Evolutionary conservation across 2,329 filamentous ascomycete genomes (phyloP).

Genomic region (Emydomyces testavorans): DNA sequence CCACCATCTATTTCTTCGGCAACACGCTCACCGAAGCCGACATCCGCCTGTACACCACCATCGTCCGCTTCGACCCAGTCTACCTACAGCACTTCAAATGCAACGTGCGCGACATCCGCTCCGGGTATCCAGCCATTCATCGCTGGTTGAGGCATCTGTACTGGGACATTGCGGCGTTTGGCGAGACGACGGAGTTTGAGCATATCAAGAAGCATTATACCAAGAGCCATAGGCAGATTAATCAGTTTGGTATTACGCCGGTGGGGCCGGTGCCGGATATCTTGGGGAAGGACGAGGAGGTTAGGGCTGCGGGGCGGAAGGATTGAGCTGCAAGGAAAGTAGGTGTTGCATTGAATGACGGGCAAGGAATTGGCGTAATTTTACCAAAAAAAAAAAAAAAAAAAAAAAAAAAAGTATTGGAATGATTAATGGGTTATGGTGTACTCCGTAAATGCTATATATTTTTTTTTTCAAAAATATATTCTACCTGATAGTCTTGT

Average conservation of each 20-base stretch:
- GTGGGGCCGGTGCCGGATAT: constrained; percentile 76
- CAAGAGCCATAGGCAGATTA: constrained; percentile 55
- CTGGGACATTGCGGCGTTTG: constrained; percentile 70
- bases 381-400: too few species aligned
- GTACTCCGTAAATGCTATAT: too few species aligned
- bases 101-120: constrained; percentile 74
- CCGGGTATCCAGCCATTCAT: constrained; percentile 71
- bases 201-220: constrained; percentile 83
- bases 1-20: constrained; percentile 61
- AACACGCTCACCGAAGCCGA: constrained; percentile 67
- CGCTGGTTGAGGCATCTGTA: constrained; percentile 73
- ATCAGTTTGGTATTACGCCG: constrained; percentile 62
- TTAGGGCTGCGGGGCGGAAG: constrained; percentile 29
- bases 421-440: too few species aligned
- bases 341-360: too few species aligned
- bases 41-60: constrained; percentile 61
- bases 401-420: too few species aligned
- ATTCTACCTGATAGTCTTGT: too few species aligned
- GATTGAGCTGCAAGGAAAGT: neutral
- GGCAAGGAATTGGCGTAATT: too few species aligned
- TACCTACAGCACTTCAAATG: constrained; percentile 77
- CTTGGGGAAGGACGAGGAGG: constrained; percentile 65
- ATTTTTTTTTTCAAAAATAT: too few species aligned
- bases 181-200: constrained; percentile 75
- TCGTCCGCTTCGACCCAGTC: constrained; percentile 61